These are phyloP conservation scores for Pythium myriotylum DNA, from an alignment of 352 stramenopile species.

Conservation along the genomic window DNA sequence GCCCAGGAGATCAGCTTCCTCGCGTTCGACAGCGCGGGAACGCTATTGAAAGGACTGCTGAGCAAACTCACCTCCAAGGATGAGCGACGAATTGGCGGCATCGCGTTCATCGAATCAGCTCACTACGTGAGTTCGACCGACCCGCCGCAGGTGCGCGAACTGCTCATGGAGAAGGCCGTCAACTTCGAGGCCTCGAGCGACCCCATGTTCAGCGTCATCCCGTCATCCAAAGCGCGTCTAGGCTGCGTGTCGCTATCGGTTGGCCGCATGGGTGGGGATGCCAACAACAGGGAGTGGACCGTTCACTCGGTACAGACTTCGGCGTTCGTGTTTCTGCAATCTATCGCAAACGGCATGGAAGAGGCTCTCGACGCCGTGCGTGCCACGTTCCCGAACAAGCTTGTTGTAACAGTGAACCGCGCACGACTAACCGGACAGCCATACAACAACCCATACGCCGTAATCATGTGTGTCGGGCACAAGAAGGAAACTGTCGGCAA, in stretches of 20 bases:
- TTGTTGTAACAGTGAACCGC: conserved; percentile 89
- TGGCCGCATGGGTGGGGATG: conserved; percentile 65
- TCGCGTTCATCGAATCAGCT: conserved; percentile 86
- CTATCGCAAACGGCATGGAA: conserved; percentile 72
- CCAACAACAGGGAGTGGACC: conserved; percentile 79
- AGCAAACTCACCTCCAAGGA: conserved; percentile 56
- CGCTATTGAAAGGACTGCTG: conserved; percentile 78
- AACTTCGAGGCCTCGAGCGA: conserved; percentile 86
- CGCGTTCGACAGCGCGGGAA: conserved; percentile 66
- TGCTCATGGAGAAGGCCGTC: conserved; percentile 71
- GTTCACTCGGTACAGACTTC: conserved; percentile 88
- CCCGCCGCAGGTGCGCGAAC: conserved; percentile 45
- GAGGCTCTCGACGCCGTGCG: conserved; percentile 76
- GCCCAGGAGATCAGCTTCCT: conserved; percentile 88
- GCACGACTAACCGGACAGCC: conserved; percentile 79
- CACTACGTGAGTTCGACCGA: conserved; percentile 72
- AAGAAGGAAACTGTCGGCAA: conserved; percentile 89
- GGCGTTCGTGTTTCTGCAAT: conserved; percentile 87
- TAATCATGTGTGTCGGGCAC: conserved; percentile 78
- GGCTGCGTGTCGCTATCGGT: conserved; percentile 81
- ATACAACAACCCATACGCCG: conserved; percentile 87
- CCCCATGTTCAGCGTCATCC: conserved; percentile 85
- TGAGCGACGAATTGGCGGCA: conserved; percentile 64
- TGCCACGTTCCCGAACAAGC: conserved; percentile 87
- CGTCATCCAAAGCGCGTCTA: conserved; percentile 66